phyloP scores from a whole-genome alignment of 164 flowering plant species.

The Dillenia suffruticosa region DNA sequence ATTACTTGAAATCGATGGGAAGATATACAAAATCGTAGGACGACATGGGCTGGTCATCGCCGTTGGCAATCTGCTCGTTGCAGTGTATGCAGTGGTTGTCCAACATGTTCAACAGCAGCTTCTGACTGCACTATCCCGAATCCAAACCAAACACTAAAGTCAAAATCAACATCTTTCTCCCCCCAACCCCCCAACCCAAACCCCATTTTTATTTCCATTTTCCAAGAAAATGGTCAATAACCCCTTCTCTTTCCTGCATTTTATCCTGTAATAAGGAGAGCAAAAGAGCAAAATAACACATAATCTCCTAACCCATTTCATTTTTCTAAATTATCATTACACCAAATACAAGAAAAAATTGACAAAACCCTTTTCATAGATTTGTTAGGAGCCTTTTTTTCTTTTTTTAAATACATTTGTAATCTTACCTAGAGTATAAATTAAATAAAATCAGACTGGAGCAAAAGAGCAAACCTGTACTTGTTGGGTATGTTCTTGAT shows the following conservation, averaged over 20 bases:
- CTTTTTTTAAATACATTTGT: too few relatives aligned
- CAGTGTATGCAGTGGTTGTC: slow-evolving; percentile 94
- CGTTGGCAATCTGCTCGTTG: slow-evolving; percentile 63
- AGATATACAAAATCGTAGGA: slow-evolving; percentile 90
- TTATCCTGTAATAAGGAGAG: too few relatives aligned
- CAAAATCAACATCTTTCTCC: too few relatives aligned
- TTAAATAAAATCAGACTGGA: background rate
- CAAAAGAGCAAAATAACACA: background rate
- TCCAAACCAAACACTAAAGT: background rate
- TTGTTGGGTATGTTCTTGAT: slow-evolving; percentile 98
- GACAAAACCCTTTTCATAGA: background rate
- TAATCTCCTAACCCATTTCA: background rate
- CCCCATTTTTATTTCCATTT: too few relatives aligned
- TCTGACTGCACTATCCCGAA: slow-evolving; percentile 55
- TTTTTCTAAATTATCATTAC: too few relatives aligned
- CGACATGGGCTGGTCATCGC: slow-evolving; percentile 61
- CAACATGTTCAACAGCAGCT: slow-evolving; percentile 81
- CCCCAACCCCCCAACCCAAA: too few relatives aligned
- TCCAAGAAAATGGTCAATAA: too few relatives aligned
- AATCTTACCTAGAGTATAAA: background rate
- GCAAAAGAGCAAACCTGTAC: slow-evolving; percentile 50
- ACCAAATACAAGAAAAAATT: background rate
- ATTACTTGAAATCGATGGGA: slow-evolving; percentile 91
- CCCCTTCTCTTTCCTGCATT: too few relatives aligned
- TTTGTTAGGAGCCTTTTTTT: too few relatives aligned